Percentiles rank a stretch among this genome's conserved stretches.
phyloP scores from a whole-genome alignment of 768 basidiomycete genomes.

The Calocybe indica region DNA sequence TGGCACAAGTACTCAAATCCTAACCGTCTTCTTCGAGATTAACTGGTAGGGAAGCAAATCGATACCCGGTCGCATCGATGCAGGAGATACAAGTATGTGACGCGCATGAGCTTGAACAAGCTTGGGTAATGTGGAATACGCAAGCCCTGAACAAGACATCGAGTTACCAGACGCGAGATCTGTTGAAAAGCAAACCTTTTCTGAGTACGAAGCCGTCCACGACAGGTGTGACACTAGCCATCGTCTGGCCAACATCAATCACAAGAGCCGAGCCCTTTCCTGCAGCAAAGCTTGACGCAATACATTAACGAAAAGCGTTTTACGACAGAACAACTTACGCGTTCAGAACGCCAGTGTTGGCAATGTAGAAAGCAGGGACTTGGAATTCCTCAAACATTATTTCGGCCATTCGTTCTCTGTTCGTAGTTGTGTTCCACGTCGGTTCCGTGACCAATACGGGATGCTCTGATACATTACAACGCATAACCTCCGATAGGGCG shows the following conservation, averaged over 20 bases:
- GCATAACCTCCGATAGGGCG: conserved; percentile 72
- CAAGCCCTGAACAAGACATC: conserved; percentile 51
- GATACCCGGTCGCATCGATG: conserved; percentile 46
- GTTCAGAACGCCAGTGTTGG: conserved; percentile 90
- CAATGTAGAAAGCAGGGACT: conserved; percentile 93
- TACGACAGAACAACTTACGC: conserved; percentile 49
- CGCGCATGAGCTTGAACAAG: conserved; percentile 79
- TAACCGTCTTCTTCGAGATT: conserved; percentile 72
- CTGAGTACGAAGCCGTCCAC: conserved; percentile 97
- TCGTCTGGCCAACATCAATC: conserved; percentile 86
- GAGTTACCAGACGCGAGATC: neutral
- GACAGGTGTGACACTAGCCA: conserved; percentile 89
- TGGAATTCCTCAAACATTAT: conserved; percentile 97
- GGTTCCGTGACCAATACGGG: conserved; percentile 93
- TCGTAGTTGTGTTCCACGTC: conserved; percentile 92
- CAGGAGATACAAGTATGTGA: conserved; percentile 52
- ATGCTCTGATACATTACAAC: conserved; percentile 74
- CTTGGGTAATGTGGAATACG: conserved; percentile 67
- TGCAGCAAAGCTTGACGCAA: conserved; percentile 72
- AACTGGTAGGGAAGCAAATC: conserved; percentile 84
- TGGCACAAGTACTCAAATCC: conserved; percentile 6
- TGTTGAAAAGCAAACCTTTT: conserved; percentile 53
- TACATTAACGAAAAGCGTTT: conserved; percentile 1
- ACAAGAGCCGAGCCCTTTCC: conserved; percentile 97
- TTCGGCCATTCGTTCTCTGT: conserved; percentile 92